These are phyloP conservation scores for Kondoa malvinella DNA, from an alignment of 768 basidiomycete species.

Conservation along the genomic window DNA sequence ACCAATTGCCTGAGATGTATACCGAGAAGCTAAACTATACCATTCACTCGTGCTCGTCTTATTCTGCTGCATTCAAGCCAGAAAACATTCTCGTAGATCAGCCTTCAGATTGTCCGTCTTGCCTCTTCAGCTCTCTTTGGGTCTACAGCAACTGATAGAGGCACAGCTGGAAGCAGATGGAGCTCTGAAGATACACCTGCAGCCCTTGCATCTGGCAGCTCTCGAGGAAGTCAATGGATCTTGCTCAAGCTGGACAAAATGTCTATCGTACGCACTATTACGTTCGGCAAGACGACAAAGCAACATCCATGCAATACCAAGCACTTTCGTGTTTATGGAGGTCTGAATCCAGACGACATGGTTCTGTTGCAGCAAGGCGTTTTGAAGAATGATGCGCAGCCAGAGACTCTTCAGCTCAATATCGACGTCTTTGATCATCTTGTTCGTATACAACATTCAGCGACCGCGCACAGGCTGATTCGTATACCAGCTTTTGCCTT, in stretches of 20 bases:
- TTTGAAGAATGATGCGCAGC: slow-evolving; percentile 21
- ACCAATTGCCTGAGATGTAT: no score
- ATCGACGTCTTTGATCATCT: not conserved
- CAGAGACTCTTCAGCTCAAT: slow-evolving; percentile 15
- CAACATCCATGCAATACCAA: slow-evolving; percentile 26
- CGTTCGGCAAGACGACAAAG: slow-evolving; percentile 14
- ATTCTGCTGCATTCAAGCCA: slow-evolving; percentile 11
- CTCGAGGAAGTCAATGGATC: slow-evolving; percentile 13
- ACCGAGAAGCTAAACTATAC: no score
- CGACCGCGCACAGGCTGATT: no score
- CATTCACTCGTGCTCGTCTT: slow-evolving; percentile 15
- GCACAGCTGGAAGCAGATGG: slow-evolving; percentile 8
- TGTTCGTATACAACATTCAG: not conserved
- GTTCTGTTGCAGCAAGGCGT: slow-evolving; percentile 15
- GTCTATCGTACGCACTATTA: slow-evolving; percentile 13
- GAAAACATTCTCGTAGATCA: slow-evolving; percentile 15
- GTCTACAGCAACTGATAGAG: not conserved
- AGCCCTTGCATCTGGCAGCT: not conserved
- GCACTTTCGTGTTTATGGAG: slow-evolving; percentile 22
- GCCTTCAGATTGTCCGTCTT: not conserved
- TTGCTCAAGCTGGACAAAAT: slow-evolving; percentile 12
- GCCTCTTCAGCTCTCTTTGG: not conserved
- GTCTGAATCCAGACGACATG: slow-evolving; percentile 22
- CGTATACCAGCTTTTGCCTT: slow-evolving; percentile 1
- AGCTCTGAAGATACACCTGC: slow-evolving; percentile 6